phyloP scores from a whole-genome alignment of 2,329 filamentous ascomycete species.

The Apiospora marii region DNA sequence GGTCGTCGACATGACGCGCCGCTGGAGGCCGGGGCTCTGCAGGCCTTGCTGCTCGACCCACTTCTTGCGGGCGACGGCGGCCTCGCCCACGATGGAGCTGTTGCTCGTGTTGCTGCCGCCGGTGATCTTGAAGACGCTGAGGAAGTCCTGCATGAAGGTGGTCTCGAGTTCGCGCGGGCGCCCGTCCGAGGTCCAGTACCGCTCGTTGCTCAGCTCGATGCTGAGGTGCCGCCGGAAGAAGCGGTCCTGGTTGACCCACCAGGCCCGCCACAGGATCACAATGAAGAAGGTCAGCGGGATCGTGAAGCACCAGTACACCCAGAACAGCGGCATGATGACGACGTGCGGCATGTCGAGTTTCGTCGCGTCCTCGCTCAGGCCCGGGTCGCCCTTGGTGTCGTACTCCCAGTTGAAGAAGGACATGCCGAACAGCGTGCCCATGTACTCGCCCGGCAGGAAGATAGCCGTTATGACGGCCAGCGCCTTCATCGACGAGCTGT shows the following conservation, averaged over 20 bases:
- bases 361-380: conserved; percentile 42
- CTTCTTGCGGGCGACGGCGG: conserved; percentile 7
- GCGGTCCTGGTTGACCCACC: conserved; percentile 57
- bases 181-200: conserved; percentile 56
- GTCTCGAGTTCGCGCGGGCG: conserved; percentile 51
- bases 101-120: conserved; percentile 36
- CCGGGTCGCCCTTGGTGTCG: conserved; percentile 39
- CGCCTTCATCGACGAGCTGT: conserved; percentile 57
- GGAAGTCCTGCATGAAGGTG: conserved; percentile 53
- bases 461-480: conserved; percentile 56
- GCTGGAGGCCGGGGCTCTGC: conserved; percentile 23
- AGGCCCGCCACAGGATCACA: conserved; percentile 51
- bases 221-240: conserved; percentile 55
- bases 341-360: conserved; percentile 37
- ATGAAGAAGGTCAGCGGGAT: conserved; percentile 53
- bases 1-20: conserved; percentile 26
- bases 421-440: conserved; percentile 55
- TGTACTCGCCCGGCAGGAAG: conserved; percentile 57
- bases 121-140: conserved; percentile 40
- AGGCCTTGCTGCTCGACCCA: conserved; percentile 22
- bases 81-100: conserved; percentile 35
- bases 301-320: conserved; percentile 55
- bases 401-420: conserved; percentile 55
- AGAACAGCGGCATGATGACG: conserved; percentile 51
- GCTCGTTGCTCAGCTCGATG: conserved; percentile 55